These are phyloP conservation scores for Ailanthus altissimus DNA, from an alignment of 345 rosid genomes.

Conservation along the genomic window DNA sequence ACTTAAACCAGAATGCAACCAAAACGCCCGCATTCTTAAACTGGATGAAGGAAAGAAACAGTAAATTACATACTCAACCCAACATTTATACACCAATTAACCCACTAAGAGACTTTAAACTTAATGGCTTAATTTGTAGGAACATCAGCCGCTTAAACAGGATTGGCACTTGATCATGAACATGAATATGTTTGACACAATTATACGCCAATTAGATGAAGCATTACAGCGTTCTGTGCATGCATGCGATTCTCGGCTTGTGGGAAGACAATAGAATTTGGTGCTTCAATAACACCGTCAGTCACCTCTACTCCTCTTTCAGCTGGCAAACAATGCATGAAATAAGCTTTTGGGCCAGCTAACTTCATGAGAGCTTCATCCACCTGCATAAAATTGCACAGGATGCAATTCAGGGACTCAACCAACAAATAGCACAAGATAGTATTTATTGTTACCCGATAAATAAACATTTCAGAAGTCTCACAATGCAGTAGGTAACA, in stretches of 20 bases:
- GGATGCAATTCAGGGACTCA: neutral
- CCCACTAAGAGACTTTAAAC: neutral
- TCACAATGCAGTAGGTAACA: neutral
- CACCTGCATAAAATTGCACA: constrained; percentile 50
- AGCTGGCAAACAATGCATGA: constrained; percentile 99
- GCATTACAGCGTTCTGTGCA: constrained; percentile 90
- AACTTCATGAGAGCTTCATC: constrained; percentile 81
- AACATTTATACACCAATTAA: neutral
- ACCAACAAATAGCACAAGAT: neutral
- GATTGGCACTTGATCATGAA: neutral
- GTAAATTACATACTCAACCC: neutral
- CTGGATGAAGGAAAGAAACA: neutral
- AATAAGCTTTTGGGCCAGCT: constrained; percentile 82
- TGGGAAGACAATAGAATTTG: constrained; percentile 85
- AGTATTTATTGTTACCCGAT: neutral
- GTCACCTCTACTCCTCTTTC: constrained; percentile 96
- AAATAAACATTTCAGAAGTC: neutral
- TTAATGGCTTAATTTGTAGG: neutral
- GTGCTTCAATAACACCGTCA: constrained; percentile 81
- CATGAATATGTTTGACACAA: neutral
- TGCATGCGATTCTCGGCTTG: constrained; percentile 98
- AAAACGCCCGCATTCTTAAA: neutral
- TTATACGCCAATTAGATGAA: constrained; percentile 65
- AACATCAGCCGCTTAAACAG: neutral
- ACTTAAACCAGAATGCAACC: neutral